Evolutionary conservation across 306 rosid genomes (phyloP), one percentile per base, ranked within the genome.

Genomic region (Leucaena leucocephala): DNA sequence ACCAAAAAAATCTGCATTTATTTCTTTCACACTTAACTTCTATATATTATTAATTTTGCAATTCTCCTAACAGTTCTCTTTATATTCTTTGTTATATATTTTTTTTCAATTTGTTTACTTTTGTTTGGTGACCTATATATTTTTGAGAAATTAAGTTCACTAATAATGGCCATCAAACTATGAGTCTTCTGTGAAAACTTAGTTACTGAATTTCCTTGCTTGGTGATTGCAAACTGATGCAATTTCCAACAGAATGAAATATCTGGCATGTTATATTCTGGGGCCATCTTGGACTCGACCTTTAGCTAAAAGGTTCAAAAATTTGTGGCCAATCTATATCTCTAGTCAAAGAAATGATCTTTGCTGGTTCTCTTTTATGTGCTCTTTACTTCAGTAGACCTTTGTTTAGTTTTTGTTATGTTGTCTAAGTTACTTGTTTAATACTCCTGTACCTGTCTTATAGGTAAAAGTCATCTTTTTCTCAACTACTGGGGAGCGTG

Each of bases 391-490:
- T 74, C 58, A 39, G 44, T 68, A 55, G 17, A 69, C 48, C 65
- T 67, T 62, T 58, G 54, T 76, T 78, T n/a, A 73, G 39, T 36
- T 77, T 8, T 67, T 77, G 52, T 62, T 42, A 63, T 52, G 6
- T 58, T 54, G 61, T 70, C 75, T 46, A 83, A 45, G 36, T 62
- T 64, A 75, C 70, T 68, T 38, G 16, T 66, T 84, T 74, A 52
- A 33, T 72, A 63, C 38, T 78, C 71, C 78, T 44, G 44, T 80
- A 61, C 44, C 44, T 87, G 77, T 42, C 34, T 79, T 70, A 36
- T 52, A 92, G 98, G 98, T 94, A 45, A 94, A 88, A 86, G 97
- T 92, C 35, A 83, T 94, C 43, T 74, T 92, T 82, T 91, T 94
- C 84, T 89, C 93, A 65, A 85, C 76, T 83, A 77, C 86, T 11